Conservation (phyloP, 352 stramenopile species). For the Aphanomyces invadans region DNA sequence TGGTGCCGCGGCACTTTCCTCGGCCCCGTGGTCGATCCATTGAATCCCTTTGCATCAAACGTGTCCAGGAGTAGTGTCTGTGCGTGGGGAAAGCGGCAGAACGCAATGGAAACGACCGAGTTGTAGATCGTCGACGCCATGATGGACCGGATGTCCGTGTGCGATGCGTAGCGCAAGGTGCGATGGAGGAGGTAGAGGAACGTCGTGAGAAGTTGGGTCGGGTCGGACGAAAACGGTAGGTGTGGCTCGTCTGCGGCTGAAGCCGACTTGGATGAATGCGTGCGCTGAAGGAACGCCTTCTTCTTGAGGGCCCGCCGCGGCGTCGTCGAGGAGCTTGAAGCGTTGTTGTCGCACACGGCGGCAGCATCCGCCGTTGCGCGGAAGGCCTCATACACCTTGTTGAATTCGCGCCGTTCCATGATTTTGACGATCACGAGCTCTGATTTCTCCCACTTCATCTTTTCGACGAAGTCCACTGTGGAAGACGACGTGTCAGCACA, state of each 20-base stretch:
- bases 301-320: not conserved
- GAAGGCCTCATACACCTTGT: conserved; percentile 18
- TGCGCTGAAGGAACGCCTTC: not conserved
- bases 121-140: conserved; percentile 12
- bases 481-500: not conserved
- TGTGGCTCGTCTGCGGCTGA: not conserved
- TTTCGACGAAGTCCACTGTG: conserved; percentile 6
- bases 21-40: not conserved
- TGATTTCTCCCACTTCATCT: conserved; percentile 14
- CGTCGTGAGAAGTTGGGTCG: not conserved
- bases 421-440: conserved; percentile 17
- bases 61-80: conserved; percentile 6
- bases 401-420: conserved; percentile 19
- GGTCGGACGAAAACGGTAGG: not conserved
- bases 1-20: not conserved
- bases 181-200: conserved; percentile 4
- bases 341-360: conserved; percentile 7
- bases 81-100: not conserved
- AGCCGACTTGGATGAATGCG: not conserved
- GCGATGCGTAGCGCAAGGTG: not conserved
- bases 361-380: not conserved
- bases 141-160: conserved; percentile 4
- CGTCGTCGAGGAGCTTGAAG: not conserved
- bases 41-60: conserved; percentile 9
- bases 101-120: conserved; percentile 9